Evolutionary conservation across 2,329 filamentous ascomycete genomes (phyloP).

Genomic region (Pestalotiopsis sp.): DNA sequence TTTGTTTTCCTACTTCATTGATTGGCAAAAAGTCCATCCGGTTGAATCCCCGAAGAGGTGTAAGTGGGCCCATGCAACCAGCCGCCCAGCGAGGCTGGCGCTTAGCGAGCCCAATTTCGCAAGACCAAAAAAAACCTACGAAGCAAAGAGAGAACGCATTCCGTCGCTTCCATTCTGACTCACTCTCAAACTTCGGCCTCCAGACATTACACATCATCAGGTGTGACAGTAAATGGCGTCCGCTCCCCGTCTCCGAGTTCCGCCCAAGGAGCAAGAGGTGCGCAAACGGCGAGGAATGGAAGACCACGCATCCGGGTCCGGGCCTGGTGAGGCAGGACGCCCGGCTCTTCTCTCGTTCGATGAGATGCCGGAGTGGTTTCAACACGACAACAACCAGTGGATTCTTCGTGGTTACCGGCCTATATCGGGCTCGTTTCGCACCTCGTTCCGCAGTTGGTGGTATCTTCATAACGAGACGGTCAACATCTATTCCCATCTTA

Average conservation of each 20-base stretch:
- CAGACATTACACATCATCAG: background rate
- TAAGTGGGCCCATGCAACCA: too few species aligned
- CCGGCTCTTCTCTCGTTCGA: background rate
- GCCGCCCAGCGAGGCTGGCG: too few species aligned
- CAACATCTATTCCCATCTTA: background rate
- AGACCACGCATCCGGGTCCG: background rate
- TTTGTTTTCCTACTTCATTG: too few species aligned
- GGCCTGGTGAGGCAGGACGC: background rate
- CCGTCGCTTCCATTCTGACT: too few species aligned
- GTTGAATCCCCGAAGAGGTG: too few species aligned
- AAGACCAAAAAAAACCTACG: too few species aligned
- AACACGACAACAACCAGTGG: background rate
- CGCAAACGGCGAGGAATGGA: background rate
- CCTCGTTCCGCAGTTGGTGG: background rate
- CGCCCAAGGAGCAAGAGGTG: too few species aligned
- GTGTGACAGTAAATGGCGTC: background rate
- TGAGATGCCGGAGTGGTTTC: background rate
- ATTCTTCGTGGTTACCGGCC: background rate
- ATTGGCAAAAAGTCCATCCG: too few species aligned
- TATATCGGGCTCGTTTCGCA: background rate
- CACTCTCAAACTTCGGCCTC: background rate
- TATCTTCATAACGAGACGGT: background rate
- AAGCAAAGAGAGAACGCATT: too few species aligned
- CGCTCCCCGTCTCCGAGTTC: background rate
- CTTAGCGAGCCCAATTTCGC: too few species aligned